Base-by-base conservation (phyloP, 495 filamentous ascomycete genomes). In the Penicillium maclennaniae region DNA sequence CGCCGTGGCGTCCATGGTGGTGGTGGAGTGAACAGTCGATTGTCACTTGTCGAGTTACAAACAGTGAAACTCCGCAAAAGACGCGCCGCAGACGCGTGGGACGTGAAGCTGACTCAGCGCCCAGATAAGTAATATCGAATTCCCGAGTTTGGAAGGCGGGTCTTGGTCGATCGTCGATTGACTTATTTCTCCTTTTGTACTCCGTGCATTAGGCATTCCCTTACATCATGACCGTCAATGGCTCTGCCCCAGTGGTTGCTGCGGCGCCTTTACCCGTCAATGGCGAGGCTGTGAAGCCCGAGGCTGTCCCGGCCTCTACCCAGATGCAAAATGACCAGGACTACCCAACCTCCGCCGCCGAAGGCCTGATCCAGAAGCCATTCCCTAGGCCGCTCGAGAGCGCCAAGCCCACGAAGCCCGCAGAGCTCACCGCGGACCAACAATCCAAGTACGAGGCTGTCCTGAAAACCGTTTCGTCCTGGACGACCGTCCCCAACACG, bases 401-500 rank as follows among this genome's bases (percentile, higher is more conserved):
- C 12, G 75, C 77, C 56, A 81, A 78, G 21, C 83, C 86, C 7
- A 61, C 69, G 2, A 60, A 79, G 12, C 74, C 74, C 2, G 60
- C 79, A 0, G 51, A 72, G 28, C 81, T 96, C 41, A 89, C 83
- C 1, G 54, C 79, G 26, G 88, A 95, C n/a, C 89, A 97, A 68
- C 75, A 88, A 64, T 60, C 79, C 36, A 96, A 96, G 69, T 97
- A 96, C 72, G 80, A 87, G 39, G 72, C 78, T 52, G 76, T 95
- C 20, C 79, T 95, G 12, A 75, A 79, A 42, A 73, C 77, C 20
- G 88, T 82, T 15, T 83, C 81, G 55, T 72, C 71, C 43, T 93
- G 89, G 87, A 81, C 79, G 14, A 80, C 83, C n/a, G 66, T 95
- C 9, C 87, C 86, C 3, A 82, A 79, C 1, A 78, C 81, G 20